Evolutionary conservation across 306 rosid genomes (phyloP).

Genomic region (Herpetospermum pedunculosum): DNA sequence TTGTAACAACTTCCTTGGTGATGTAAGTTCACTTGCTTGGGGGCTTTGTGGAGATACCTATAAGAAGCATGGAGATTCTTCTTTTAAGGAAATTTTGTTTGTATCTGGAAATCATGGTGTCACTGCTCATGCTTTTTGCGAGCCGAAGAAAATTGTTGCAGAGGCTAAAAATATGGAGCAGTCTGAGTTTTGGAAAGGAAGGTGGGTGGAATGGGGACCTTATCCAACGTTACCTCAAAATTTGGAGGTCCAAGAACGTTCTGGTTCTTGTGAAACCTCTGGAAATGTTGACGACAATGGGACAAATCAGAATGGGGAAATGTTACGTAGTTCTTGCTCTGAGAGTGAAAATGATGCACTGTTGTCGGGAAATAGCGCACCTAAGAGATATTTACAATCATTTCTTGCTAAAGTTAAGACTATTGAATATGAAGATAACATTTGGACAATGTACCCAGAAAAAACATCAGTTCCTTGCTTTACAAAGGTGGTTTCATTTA

Average conservation of each 20-base stretch:
- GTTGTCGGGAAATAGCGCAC: constrained; percentile 17
- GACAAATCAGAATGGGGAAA: constrained; percentile 29
- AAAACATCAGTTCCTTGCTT: constrained; percentile 55
- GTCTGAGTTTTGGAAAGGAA: constrained; percentile 43
- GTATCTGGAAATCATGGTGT: constrained; percentile 73
- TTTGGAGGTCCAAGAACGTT: constrained; percentile 27
- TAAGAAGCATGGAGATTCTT: constrained; percentile 45
- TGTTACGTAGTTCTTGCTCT: neutral
- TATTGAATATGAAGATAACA: constrained; percentile 33
- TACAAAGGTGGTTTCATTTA: constrained; percentile 70
- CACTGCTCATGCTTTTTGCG: constrained; percentile 63
- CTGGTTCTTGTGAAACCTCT: constrained; percentile 23
- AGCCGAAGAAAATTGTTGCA: constrained; percentile 20
- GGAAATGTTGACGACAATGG: constrained; percentile 18
- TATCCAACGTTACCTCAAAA: constrained; percentile 22
- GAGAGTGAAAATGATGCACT: constrained; percentile 13
- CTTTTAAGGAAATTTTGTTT: constrained; percentile 69
- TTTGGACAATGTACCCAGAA: constrained; percentile 56
- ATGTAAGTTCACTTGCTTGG: constrained; percentile 78
- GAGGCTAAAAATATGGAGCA: constrained; percentile 19
- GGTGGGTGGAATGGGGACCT: constrained; percentile 91
- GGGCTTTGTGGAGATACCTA: constrained; percentile 56
- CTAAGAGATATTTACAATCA: constrained; percentile 58
- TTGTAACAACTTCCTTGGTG: constrained; percentile 46
- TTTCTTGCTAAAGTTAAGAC: constrained; percentile 54